Conservation (phyloP, 257 asterid genomes). For the Ophiorrhiza pumila region DNA sequence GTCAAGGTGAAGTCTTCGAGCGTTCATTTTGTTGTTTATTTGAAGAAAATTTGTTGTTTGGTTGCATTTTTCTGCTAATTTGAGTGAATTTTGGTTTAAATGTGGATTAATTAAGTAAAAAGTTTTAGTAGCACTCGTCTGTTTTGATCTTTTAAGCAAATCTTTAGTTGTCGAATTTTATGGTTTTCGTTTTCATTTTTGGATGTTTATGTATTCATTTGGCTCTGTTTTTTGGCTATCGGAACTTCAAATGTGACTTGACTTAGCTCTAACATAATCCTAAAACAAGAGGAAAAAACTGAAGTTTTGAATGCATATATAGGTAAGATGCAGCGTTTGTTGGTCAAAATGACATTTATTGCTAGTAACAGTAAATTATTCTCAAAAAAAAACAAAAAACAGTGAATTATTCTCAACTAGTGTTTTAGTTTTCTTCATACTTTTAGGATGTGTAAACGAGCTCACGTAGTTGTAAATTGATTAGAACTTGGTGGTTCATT, state of each 20-base stretch:
- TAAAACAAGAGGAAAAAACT: not conserved
- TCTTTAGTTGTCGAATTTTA: not conserved
- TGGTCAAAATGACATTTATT: not conserved
- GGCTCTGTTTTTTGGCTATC: too few species aligned
- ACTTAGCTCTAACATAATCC: not conserved
- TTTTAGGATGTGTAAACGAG: slow-evolving; percentile 17
- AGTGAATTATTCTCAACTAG: not conserved
- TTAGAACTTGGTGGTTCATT: slow-evolving; percentile 17
- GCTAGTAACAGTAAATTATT: not conserved
- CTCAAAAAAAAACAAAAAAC: too few species aligned
- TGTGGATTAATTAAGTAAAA: not conserved
- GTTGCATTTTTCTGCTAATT: not conserved
- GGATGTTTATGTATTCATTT: too few species aligned
- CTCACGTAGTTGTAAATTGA: slow-evolving; percentile 18
- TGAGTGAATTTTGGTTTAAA: not conserved
- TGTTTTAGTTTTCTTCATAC: not conserved
- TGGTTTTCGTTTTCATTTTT: too few species aligned
- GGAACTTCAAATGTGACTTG: not conserved
- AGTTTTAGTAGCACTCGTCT: not conserved
- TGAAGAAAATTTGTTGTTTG: slow-evolving; percentile 3
- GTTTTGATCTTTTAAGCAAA: not conserved
- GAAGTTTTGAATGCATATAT: not conserved
- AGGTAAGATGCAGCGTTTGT: not conserved
- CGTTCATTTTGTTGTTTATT: not conserved
- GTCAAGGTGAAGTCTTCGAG: slow-evolving; percentile 50